phyloP scores from a whole-genome alignment of 2,329 filamentous ascomycete species.

The Pestalotiopsis sp. region DNA sequence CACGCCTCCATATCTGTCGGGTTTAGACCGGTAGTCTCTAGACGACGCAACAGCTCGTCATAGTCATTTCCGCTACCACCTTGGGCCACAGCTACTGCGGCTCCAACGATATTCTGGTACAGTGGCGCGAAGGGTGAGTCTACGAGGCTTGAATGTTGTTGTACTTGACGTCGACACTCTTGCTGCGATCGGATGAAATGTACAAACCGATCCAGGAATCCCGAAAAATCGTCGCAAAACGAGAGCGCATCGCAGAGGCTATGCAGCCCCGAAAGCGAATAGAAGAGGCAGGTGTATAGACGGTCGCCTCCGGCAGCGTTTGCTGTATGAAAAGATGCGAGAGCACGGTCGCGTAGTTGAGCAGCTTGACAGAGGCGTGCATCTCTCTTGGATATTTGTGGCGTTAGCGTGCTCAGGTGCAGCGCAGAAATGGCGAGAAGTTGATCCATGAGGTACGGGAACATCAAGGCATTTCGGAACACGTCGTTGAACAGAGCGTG shows the following conservation, averaged over 20 bases:
- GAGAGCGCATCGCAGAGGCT: neutral
- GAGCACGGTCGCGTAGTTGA: neutral
- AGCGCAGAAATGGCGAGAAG: slow-evolving; percentile 1
- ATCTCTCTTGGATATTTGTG: neutral
- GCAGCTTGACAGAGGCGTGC: neutral
- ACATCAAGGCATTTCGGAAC: neutral
- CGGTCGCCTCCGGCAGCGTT: neutral
- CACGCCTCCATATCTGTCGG: neutral
- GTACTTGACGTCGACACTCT: neutral
- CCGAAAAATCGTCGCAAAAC: neutral
- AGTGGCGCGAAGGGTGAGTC: neutral
- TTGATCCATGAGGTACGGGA: neutral
- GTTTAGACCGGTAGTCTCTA: neutral
- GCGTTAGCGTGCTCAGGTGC: neutral
- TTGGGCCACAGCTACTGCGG: neutral
- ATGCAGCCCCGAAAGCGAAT: neutral
- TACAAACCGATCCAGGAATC: neutral
- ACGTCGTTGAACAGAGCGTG: neutral
- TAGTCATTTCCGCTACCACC: neutral
- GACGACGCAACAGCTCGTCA: neutral
- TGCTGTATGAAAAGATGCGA: neutral
- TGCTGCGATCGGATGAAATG: neutral
- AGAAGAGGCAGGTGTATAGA: neutral
- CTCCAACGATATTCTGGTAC: neutral
- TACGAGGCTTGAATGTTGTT: neutral